A percentile compares a stretch with the other conserved stretches of the same genome.
Evolutionary conservation across 371 early-diverging fungal species (phyloP).

Genomic region (Mucor irregularis): DNA sequence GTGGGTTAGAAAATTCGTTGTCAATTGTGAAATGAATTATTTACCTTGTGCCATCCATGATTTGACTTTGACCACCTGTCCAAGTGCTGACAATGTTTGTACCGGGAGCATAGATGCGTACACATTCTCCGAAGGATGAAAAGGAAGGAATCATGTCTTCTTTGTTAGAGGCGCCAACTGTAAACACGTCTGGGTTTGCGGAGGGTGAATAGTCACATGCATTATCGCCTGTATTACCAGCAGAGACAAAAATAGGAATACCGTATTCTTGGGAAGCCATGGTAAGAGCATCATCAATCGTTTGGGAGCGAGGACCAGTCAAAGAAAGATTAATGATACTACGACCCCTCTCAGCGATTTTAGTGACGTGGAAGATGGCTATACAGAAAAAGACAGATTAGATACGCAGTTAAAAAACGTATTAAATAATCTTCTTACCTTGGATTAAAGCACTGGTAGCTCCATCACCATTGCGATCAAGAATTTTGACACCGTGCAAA

Average conservation of each 20-base stretch:
- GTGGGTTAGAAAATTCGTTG: neutral
- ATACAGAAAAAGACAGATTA: neutral
- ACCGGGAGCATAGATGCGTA: slow-evolving; percentile 60
- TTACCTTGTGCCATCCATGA: slow-evolving; percentile 67
- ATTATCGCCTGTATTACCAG: slow-evolving; percentile 67
- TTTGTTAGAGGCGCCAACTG: slow-evolving; percentile 64
- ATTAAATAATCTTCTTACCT: slow-evolving; percentile 5
- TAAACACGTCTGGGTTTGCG: slow-evolving; percentile 59
- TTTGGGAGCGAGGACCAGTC: slow-evolving; percentile 47
- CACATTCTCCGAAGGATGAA: slow-evolving; percentile 58
- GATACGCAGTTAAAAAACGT: neutral
- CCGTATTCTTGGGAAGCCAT: slow-evolving; percentile 41
- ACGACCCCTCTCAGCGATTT: slow-evolving; percentile 25
- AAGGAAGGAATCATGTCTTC: slow-evolving; percentile 51
- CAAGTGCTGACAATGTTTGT: slow-evolving; percentile 54
- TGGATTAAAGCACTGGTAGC: slow-evolving; percentile 32
- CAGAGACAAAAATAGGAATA: slow-evolving; percentile 62
- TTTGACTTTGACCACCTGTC: slow-evolving; percentile 34
- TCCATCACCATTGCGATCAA: slow-evolving; percentile 56
- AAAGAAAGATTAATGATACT: slow-evolving; percentile 62
- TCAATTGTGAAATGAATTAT: neutral
- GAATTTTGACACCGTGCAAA: slow-evolving; percentile 67
- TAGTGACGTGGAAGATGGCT: slow-evolving; percentile 30
- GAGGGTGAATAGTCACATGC: slow-evolving; percentile 76
- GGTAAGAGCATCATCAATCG: slow-evolving; percentile 42